Evolutionary conservation across 148 eudicot species (phyloP).

Genomic region (Tetragonia tetragonoides): DNA sequence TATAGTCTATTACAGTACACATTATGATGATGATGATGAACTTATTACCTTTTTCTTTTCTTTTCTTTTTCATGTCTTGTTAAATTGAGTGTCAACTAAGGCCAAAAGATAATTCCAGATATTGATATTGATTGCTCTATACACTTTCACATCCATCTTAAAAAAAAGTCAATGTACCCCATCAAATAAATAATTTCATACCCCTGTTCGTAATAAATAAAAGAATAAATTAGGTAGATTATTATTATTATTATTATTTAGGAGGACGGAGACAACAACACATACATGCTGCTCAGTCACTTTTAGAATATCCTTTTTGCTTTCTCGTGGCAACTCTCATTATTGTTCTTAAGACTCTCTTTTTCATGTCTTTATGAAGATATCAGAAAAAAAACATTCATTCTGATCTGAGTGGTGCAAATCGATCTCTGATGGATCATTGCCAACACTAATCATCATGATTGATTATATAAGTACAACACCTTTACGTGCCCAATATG

Average conservation of each 20-base stretch:
- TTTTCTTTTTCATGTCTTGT: conserved; percentile 7
- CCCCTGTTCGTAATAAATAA: neutral
- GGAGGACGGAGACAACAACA: neutral
- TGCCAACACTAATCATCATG: neutral
- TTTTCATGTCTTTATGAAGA: conserved; percentile 3
- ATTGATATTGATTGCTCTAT: conserved; percentile 25
- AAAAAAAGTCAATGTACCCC: conserved; percentile 37
- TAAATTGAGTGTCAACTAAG: conserved; percentile 36
- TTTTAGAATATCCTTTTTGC: conserved; percentile 13
- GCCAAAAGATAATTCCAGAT: conserved; percentile 30
- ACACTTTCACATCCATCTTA: conserved; percentile 18
- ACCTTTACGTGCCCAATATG: conserved; percentile 24
- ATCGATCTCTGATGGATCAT: too few species aligned
- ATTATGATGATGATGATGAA: too few species aligned
- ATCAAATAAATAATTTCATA: neutral
- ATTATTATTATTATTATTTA: too few species aligned
- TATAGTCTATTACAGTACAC: neutral
- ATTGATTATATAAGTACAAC: conserved; percentile 18
- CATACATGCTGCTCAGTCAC: conserved; percentile 22
- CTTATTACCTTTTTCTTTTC: neutral
- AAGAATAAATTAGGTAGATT: neutral
- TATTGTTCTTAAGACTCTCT: conserved; percentile 23
- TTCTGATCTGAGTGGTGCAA: too few species aligned
- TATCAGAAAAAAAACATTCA: too few species aligned
- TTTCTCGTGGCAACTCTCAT: conserved; percentile 20